phyloP scores from a whole-genome alignment of 2,329 filamentous ascomycete genomes.

The Fusarium pseudoanthophilum region DNA sequence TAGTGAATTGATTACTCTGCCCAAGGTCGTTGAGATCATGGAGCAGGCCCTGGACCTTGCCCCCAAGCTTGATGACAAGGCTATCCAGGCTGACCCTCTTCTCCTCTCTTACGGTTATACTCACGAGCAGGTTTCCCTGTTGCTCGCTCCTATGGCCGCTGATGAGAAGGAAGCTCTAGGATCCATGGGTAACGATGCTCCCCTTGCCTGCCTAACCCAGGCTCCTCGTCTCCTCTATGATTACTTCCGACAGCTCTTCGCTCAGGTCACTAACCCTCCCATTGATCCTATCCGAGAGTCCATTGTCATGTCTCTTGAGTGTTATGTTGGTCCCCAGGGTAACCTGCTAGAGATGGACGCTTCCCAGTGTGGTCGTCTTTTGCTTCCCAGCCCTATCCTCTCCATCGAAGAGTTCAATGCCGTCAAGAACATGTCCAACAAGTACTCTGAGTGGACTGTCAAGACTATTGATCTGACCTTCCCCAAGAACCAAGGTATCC shows the following conservation, averaged over 20 bases:
- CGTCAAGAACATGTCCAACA: slow-evolving; percentile 77
- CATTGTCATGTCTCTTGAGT: slow-evolving; percentile 97
- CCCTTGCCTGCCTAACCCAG: slow-evolving; percentile 89
- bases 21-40: slow-evolving; percentile 74
- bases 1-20: slow-evolving; percentile 83
- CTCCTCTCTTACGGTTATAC: slow-evolving; percentile 93
- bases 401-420: slow-evolving; percentile 92
- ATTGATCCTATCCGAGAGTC: slow-evolving; percentile 98
- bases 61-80: slow-evolving; percentile 72
- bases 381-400: slow-evolving; percentile 88
- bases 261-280: slow-evolving; percentile 96
- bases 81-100: slow-evolving; percentile 84
- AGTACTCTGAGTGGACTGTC: slow-evolving; percentile 85
- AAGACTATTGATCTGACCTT: slow-evolving; percentile 94
- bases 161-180: slow-evolving; percentile 97
- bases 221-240: slow-evolving; percentile 91
- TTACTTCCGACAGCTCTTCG: slow-evolving; percentile 98
- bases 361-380: slow-evolving; percentile 85
- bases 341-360: slow-evolving; percentile 95
- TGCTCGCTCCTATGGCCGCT: slow-evolving; percentile 94
- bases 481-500: slow-evolving; percentile 82
- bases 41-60: slow-evolving; percentile 71
- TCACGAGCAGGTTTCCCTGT: slow-evolving; percentile 90
- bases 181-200: slow-evolving; percentile 98
- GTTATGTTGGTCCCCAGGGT: slow-evolving; percentile 94